Conservation (phyloP, 768 basidiomycete species). For the Gloeophyllum trabeum region DNA sequence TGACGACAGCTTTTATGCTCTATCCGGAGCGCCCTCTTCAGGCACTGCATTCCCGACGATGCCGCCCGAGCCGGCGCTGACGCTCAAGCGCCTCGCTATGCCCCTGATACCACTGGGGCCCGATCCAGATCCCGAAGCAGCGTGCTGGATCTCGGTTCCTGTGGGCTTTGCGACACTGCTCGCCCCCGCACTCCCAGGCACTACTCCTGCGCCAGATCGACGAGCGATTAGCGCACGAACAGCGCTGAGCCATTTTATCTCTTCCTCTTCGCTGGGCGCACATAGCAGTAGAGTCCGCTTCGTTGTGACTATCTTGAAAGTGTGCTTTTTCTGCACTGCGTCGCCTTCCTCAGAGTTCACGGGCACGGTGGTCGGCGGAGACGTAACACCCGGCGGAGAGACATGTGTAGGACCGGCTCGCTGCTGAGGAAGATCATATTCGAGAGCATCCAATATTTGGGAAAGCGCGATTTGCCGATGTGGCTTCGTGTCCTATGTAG, state of each 20-base stretch:
- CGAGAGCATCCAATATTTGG: slow-evolving; percentile 86
- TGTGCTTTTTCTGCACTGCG: slow-evolving; percentile 37
- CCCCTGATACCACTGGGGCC: slow-evolving; percentile 11
- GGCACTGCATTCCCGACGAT: slow-evolving; percentile 4
- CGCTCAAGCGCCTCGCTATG: slow-evolving; percentile 20
- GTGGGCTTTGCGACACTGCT: background rate
- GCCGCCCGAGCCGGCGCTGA: slow-evolving; percentile 14
- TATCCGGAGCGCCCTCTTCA: background rate
- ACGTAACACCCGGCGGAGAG: slow-evolving; percentile 18
- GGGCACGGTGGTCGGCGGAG: slow-evolving; percentile 22
- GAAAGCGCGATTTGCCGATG: slow-evolving; percentile 79
- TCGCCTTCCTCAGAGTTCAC: slow-evolving; percentile 25
- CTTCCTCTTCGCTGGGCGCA: slow-evolving; percentile 94
- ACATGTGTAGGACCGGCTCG: slow-evolving; percentile 23
- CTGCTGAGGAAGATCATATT: slow-evolving; percentile 58
- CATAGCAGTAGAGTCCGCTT: slow-evolving; percentile 83
- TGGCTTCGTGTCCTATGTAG: slow-evolving; percentile 71
- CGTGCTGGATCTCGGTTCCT: slow-evolving; percentile 3
- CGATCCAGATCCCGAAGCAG: slow-evolving; percentile 10
- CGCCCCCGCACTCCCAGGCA: slow-evolving; percentile 15
- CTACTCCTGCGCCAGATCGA: slow-evolving; percentile 27
- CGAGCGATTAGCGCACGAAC: slow-evolving; percentile 84
- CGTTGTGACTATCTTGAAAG: slow-evolving; percentile 95
- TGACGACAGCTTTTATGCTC: background rate
- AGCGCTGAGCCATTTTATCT: slow-evolving; percentile 96